Evolutionary conservation across 768 basidiomycete species (phyloP).

Genomic region (Pseudohyphozyma bogoriensis): DNA sequence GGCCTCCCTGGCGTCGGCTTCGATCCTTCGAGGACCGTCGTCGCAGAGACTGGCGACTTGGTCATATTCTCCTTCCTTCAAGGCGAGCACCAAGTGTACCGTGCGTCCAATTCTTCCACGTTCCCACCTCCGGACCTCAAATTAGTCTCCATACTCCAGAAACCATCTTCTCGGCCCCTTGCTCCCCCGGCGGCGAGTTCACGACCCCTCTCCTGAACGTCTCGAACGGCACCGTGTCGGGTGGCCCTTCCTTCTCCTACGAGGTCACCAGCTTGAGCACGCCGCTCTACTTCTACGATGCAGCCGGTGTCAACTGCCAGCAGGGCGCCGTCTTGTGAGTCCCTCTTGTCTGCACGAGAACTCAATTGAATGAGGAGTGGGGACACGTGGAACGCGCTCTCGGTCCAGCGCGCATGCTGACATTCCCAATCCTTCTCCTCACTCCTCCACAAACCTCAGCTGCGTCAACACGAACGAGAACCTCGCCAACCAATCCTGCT

Average conservation of each 20-base stretch:
- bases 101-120: background rate
- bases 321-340: background rate
- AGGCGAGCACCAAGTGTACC: background rate
- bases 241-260: background rate
- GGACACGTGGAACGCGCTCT: background rate
- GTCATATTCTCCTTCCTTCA: background rate
- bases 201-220: background rate
- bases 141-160: background rate
- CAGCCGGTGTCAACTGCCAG: background rate
- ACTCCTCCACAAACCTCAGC: background rate
- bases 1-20: background rate
- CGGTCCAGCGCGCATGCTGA: background rate
- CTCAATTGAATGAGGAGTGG: too few relatives aligned
- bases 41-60: background rate
- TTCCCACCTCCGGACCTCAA: background rate
- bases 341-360: too few relatives aligned
- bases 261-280: background rate
- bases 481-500: background rate
- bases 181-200: background rate
- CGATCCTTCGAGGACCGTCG: background rate
- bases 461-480: constrained; percentile 18
- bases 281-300: background rate
- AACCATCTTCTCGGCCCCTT: background rate
- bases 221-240: background rate
- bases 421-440: too few relatives aligned